Evolutionary conservation across 495 filamentous ascomycete species (phyloP), one percentile per base, ranked within the genome.

Genomic region (Xylaria intraflava): DNA sequence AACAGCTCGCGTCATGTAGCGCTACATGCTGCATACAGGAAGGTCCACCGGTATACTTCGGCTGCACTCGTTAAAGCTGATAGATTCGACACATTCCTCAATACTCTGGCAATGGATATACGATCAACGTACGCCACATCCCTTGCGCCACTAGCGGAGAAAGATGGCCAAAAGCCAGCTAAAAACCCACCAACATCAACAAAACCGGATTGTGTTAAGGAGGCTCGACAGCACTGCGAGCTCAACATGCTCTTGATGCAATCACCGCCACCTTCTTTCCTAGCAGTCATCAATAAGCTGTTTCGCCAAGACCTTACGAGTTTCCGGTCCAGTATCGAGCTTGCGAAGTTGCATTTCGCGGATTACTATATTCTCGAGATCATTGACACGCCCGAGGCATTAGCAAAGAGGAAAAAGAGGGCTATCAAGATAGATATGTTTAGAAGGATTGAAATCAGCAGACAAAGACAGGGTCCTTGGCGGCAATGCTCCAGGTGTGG

Each of bases 401-500:
- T 77, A 22, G 57, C 53, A 2, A 35, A 26, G 30, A 58, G 57
- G 48, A 66, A 55, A 51, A 53, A 46, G 1, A 57, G n/a, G 17
- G 57, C 64, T 1, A 44, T 35, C 43, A 66, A 66, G 11, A 60
- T 77, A 10, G 75, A 78, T 49, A 65, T 75, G 10, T 77, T 78
- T 42, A 76, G 65, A 52, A 55, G 69, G 26, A 31, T 58, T 26
- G 59, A 55, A 17, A 57, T 66, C 26, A 38, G 33, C 48, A 51
- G 38, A 39, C 36, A 51, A 44, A 55, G 54, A 26, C 54, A 48
- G 29, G 55, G 61, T 16, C 59, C 67, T 33, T 81, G 78, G 72
- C 73, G 82, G 48, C 65, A 72, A 33, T 88, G 85, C 57, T 74
- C 77, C 16, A 67, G 83, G 46, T 88, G 85, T 61, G 76, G 73